phyloP scores from a whole-genome alignment of 305 asterid genomes.

The Fraxinus velutina region DNA sequence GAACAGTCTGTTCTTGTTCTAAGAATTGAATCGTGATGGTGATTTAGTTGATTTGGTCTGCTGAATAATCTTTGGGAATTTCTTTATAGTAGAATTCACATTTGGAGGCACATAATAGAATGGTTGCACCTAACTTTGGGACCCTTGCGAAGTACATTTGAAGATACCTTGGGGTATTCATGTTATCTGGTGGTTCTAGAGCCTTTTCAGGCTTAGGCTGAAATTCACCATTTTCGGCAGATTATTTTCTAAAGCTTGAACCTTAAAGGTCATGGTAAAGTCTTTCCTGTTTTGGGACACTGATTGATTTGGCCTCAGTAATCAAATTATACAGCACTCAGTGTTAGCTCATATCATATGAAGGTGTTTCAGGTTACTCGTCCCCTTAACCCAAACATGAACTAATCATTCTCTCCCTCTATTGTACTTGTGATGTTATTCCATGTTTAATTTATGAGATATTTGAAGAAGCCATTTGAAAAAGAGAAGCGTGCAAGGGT shows the following conservation, averaged over 20 bases:
- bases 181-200: background rate
- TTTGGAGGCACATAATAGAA: background rate
- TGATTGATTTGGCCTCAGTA: background rate
- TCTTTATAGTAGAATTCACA: background rate
- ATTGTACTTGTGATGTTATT: background rate
- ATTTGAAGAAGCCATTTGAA: background rate
- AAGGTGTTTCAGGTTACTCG: background rate
- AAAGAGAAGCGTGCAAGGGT: background rate
- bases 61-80: background rate
- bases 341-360: background rate
- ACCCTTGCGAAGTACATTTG: background rate
- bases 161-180: background rate
- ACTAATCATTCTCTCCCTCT: background rate
- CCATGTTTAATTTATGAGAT: background rate
- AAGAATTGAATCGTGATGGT: background rate
- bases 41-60: background rate
- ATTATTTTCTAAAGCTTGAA: background rate
- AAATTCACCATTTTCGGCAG: background rate
- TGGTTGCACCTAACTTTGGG: background rate
- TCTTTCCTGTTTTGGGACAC: background rate
- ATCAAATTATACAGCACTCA: background rate
- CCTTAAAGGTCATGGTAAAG: background rate
- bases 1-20: background rate
- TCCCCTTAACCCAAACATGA: background rate
- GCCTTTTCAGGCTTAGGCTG: background rate